Evolutionary conservation across 2,329 filamentous ascomycete species (phyloP), one percentile per base, ranked within the genome.

Genomic region (Colletotrichum tanaceti): DNA sequence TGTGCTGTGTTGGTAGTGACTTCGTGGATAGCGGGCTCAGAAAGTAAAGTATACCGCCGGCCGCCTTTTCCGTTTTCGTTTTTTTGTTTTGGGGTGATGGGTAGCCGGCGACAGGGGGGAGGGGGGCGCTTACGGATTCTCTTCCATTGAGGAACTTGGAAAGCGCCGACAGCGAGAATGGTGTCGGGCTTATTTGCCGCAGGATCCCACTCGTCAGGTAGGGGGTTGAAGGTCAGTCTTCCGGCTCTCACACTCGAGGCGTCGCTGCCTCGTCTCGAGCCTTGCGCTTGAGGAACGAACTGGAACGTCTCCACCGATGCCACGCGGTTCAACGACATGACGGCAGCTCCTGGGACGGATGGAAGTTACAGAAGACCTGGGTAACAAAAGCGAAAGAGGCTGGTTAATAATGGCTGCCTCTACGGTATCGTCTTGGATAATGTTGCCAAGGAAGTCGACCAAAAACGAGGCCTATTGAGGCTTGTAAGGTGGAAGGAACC

Each of bases 111-210:
- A 18, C n/a, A 14, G 32, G 11, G 32, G 16, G 39, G 39, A 52
- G n/a, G 32, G 14, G 39, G 41, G 54, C 18, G 81, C 85, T 75
- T 77, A 87, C 85, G 77, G 61, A 85, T 75, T 72, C 85, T 80
- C 76, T 85, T 87, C 85, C 85, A 87, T 71, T 75, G 77, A 38
- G 85, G 83, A 35, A 87, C 85, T 72, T 87, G 83, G 70, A 87
- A 87, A 14, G 85, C 85, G 4, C 83, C 82, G 11, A 87, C 79
- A 5, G 84, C 80, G 57, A 83, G 80, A n/a, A 79, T 77, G 65
- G 80, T 79, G 38, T 82, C 79, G n/a, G 79, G 73, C 18, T 78
- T 77, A 57, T 77, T 73, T 44, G 78, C 75, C 5, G 79, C 75
- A 38, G 83, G 81, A 73, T 86, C 80, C 81, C 83, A 86, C 65